Conservation (phyloP, 176 grass and related monocot species). For the Elymus sibiricus region DNA sequence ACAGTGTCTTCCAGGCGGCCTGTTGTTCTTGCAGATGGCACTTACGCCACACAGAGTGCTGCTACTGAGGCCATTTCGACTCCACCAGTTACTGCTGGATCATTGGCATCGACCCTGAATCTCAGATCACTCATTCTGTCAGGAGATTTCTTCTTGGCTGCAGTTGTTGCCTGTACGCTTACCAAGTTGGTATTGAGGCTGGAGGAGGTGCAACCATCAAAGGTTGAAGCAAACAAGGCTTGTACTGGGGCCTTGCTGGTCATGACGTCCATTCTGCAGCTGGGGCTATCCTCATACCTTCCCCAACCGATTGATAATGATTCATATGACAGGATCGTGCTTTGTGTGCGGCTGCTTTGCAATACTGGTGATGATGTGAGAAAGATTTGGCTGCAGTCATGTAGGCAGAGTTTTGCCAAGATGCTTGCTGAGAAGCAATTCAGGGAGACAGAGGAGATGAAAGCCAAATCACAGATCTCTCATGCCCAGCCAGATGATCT, state of each 20-base stretch:
- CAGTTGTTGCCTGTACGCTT: slow-evolving; percentile 40
- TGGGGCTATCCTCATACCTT: slow-evolving; percentile 55
- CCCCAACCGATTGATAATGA: slow-evolving; percentile 61
- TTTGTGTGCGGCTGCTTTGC: slow-evolving; percentile 69
- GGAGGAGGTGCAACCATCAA: slow-evolving; percentile 64
- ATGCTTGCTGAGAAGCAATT: slow-evolving; percentile 90
- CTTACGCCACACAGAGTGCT: slow-evolving; percentile 75
- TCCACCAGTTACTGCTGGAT: slow-evolving; percentile 43
- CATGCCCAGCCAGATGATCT: slow-evolving; percentile 82
- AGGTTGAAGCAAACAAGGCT: slow-evolving; percentile 52
- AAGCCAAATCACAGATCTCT: slow-evolving; percentile 62
- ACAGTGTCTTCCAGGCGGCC: slow-evolving; percentile 63
- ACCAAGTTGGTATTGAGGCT: slow-evolving; percentile 77
- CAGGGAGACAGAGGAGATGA: slow-evolving; percentile 69
- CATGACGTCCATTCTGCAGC: slow-evolving; percentile 57
- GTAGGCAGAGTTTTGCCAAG: slow-evolving; percentile 56
- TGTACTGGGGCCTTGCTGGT: slow-evolving; percentile 46
- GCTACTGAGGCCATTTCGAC: slow-evolving; percentile 46
- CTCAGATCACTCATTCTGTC: slow-evolving; percentile 71
- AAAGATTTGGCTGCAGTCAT: slow-evolving; percentile 68
- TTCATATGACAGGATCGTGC: slow-evolving; percentile 57
- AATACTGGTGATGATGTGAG: slow-evolving; percentile 60
- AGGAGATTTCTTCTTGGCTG: slow-evolving; percentile 66
- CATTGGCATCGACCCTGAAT: slow-evolving; percentile 37
- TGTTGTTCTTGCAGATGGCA: slow-evolving; percentile 63